Base-by-base conservation (phyloP, 805 yeast species). In the Zygosaccharomyces gambellarensis region DNA sequence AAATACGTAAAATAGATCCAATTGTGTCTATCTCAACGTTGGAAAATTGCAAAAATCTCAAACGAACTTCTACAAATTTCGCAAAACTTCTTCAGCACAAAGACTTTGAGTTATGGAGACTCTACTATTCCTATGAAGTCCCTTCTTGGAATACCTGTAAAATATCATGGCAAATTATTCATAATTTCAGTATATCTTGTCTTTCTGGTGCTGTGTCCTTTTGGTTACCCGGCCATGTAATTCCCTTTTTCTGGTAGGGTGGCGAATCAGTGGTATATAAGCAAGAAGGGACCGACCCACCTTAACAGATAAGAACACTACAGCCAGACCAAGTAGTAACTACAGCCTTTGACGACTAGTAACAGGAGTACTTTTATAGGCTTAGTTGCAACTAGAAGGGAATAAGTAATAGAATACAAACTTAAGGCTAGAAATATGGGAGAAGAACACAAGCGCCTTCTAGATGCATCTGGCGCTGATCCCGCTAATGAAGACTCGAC, bases 381-480 rank as follows among this genome's bases (percentile, higher is more conserved):
- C 38, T 34, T 34, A 34, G 38, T 34, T 34, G 9, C 21, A 34
- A 5, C 19, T 4, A 21, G 38, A 17, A 14, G 38, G 19, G 6
- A 34, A 34, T 25, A 34, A 9, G 10, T 10, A 34, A 34, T 34
- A 34, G 38, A 34, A 34, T 19, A 34, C 28, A 25, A 8, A 25
- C 9, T 25, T 25, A 6, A 25, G 28, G 6, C 28, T 25, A 25
- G 28, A 39, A 59, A 17, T 34, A 67, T 66, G 70, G 63, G 61
- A 42, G 68, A 65, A 48, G 75, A 73, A 50, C 71, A 71, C 53
- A 73, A 74, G 58, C 70, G 71, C 38, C 71, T 80, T 54, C 64
- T 76, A 56, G 85, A 81, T 57, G 88, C 85, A 56, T 82, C 90
- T 45, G 94, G 94, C 45, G 78, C 80, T 43, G 77, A 74, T 45